Conservation (phyloP, 2,329 filamentous ascomycete genomes). For the Penicillium corylophilum region DNA sequence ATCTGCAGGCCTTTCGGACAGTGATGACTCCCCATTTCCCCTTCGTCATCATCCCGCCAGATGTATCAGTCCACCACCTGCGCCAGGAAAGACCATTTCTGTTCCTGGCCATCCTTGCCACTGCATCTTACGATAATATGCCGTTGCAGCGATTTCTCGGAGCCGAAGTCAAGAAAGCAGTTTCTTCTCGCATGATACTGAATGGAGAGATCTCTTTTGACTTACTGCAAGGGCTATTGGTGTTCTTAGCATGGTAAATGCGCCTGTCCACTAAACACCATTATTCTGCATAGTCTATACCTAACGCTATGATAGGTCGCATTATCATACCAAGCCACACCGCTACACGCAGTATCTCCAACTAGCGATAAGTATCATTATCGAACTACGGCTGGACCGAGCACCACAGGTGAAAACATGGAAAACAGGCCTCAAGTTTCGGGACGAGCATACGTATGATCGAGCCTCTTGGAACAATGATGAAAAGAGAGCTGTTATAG, state of each 20-base stretch:
- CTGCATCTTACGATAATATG: constrained; percentile 35
- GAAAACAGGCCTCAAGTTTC: constrained; percentile 24
- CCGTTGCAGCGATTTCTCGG: constrained; percentile 29
- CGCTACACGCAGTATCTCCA: constrained; percentile 38
- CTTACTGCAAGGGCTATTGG: constrained; percentile 41
- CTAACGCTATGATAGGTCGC: constrained; percentile 24
- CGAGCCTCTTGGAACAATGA: constrained; percentile 34
- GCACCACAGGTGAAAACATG: constrained; percentile 26
- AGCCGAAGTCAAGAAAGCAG: constrained; percentile 29
- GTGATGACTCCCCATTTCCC: constrained; percentile 41
- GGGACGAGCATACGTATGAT: constrained; percentile 1
- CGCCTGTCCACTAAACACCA: not conserved
- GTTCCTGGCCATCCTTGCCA: constrained; percentile 34
- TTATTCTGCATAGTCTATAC: too few relatives aligned
- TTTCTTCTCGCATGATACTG: constrained; percentile 29
- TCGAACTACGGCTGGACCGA: constrained; percentile 34
- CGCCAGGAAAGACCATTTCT: constrained; percentile 35
- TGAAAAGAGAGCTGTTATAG: constrained; percentile 46
- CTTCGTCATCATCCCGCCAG: constrained; percentile 34
- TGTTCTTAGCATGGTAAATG: constrained; percentile 37
- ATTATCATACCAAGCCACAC: constrained; percentile 33
- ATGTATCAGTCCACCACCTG: constrained; percentile 26
- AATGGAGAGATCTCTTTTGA: constrained; percentile 38
- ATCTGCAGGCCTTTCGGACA: constrained; percentile 33
- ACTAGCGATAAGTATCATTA: constrained; percentile 36